These are phyloP conservation scores for Ophioceras dolichostomum DNA, from an alignment of 2,329 filamentous ascomycete species.

Conservation along the genomic window DNA sequence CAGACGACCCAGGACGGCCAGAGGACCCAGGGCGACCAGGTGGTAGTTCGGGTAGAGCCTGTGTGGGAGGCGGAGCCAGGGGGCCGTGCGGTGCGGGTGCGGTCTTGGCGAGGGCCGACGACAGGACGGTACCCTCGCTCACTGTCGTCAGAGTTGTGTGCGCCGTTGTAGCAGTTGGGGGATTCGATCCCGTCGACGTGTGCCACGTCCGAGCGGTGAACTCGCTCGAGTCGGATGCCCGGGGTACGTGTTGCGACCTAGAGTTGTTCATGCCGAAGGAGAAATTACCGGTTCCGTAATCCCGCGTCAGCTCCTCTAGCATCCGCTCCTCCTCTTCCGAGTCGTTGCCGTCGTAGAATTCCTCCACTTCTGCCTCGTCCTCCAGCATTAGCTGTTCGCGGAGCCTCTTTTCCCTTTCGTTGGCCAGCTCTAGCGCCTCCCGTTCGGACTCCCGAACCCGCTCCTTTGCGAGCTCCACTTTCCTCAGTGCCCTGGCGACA, in stretches of 20 bases:
- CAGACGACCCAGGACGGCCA: constrained; percentile 2
- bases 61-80: constrained; percentile 35
- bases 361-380: constrained; percentile 41
- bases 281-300: constrained; percentile 74
- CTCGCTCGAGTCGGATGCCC: constrained; percentile 73
- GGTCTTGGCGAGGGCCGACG: constrained; percentile 16
- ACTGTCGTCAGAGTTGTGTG: constrained; percentile 70
- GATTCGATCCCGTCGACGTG: constrained; percentile 63
- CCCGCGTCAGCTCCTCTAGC: constrained; percentile 78
- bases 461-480: constrained; percentile 66
- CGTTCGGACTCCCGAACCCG: constrained; percentile 61
- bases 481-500: constrained; percentile 45
- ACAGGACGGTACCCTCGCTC: constrained; percentile 38
- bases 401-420: constrained; percentile 43
- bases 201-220: constrained; percentile 71
- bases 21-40: constrained; percentile 20
- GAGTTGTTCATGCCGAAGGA: constrained; percentile 58
- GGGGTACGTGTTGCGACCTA: constrained; percentile 52
- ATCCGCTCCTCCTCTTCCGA: constrained; percentile 64
- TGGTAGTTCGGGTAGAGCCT: constrained; percentile 32
- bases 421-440: constrained; percentile 52
- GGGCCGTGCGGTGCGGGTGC: no score
- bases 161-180: constrained; percentile 53
- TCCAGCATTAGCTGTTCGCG: constrained; percentile 25
- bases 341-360: constrained; percentile 49